phyloP scores from a whole-genome alignment of 2,329 filamentous ascomycete species.

The Colletotrichum shisoi region DNA sequence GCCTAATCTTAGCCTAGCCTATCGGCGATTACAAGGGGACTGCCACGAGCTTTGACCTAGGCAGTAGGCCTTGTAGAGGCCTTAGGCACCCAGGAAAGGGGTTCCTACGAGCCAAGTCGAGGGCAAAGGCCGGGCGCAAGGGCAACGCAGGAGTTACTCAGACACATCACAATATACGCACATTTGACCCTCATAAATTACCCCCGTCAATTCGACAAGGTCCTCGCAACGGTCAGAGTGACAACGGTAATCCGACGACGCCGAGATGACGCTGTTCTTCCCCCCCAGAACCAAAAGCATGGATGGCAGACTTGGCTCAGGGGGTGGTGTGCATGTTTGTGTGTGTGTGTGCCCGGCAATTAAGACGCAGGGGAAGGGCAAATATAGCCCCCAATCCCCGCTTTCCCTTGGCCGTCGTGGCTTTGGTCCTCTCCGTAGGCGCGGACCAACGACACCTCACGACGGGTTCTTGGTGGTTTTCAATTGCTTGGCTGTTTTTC shows the following conservation, averaged over 20 bases:
- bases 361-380: conserved; percentile 37
- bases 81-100: too few relatives aligned
- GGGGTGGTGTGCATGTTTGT: conserved; percentile 6
- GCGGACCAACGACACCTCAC: conserved; percentile 27
- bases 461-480: not conserved
- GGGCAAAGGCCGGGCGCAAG: too few relatives aligned
- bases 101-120: too few relatives aligned
- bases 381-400: conserved; percentile 24
- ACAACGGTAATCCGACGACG: not conserved
- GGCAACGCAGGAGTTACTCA: too few relatives aligned
- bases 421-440: conserved; percentile 1
- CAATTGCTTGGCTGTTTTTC: not conserved
- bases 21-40: too few relatives aligned
- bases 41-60: too few relatives aligned
- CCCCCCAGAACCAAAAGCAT: conserved; percentile 5
- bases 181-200: too few relatives aligned
- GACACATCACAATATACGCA: too few relatives aligned
- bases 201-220: too few relatives aligned
- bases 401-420: not conserved
- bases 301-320: conserved; percentile 20
- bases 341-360: conserved; percentile 29
- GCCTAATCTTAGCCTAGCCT: too few relatives aligned
- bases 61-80: too few relatives aligned
- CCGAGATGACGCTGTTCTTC: conserved; percentile 20
- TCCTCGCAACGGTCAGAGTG: not conserved